Conservation (phyloP, 495 filamentous ascomycete species). For the Staphylotrichum longicolle region DNA sequence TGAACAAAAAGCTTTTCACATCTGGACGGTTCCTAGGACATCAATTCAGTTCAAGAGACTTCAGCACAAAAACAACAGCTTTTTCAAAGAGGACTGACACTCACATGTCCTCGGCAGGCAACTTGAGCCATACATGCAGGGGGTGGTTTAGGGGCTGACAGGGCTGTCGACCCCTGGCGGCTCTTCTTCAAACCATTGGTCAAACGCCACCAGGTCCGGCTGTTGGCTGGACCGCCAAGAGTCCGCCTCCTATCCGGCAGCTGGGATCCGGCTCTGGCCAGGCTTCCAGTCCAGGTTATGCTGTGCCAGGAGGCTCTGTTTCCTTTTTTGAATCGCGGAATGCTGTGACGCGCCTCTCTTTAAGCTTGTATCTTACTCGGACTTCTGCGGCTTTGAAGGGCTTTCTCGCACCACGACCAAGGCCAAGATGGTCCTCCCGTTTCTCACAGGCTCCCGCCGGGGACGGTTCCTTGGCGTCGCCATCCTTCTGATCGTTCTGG, state of each 20-base stretch:
- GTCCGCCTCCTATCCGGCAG: neutral
- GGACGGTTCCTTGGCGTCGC: constrained; percentile 21
- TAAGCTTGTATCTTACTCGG: no score
- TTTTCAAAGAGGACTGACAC: no score
- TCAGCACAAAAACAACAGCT: no score
- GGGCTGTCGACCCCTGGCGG: neutral
- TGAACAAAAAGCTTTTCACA: no score
- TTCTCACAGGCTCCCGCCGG: constrained; percentile 21
- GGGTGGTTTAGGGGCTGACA: neutral
- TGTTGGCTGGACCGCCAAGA: neutral
- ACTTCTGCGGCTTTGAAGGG: no score
- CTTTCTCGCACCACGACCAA: no score
- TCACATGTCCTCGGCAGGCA: no score
- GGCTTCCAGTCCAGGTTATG: neutral
- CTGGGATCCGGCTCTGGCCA: neutral
- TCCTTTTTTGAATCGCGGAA: neutral
- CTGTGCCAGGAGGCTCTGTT: neutral
- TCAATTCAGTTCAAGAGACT: no score
- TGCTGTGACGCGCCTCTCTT: neutral
- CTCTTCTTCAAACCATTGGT: neutral
- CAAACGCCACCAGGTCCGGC: neutral
- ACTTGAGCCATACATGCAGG: neutral
- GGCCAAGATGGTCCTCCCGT: constrained; percentile 18
- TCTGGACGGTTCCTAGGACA: no score
- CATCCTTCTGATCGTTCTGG: constrained; percentile 18